Percentiles rank a stretch among this genome's conserved stretches.
Evolutionary conservation across 352 stramenopile species (phyloP).

Genomic region (Pythium brachiatum): DNA sequence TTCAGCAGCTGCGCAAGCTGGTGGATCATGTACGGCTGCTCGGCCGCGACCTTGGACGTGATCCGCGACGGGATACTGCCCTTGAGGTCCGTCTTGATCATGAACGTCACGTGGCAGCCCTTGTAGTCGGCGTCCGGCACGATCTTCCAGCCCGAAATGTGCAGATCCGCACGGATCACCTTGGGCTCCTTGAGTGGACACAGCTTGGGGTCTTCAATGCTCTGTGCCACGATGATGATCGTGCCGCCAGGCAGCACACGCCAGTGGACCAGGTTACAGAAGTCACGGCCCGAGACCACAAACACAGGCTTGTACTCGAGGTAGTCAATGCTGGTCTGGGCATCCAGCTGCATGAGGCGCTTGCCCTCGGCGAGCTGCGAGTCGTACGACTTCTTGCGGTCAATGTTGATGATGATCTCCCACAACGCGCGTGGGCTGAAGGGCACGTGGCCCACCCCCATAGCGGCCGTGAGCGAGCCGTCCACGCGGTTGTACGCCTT

Average conservation of each 20-base stretch:
- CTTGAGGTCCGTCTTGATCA: slow-evolving; percentile 74
- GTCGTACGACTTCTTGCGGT: slow-evolving; percentile 54
- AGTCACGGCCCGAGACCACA: slow-evolving; percentile 68
- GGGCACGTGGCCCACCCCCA: slow-evolving; percentile 48
- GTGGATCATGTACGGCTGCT: slow-evolving; percentile 65
- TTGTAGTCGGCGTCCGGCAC: slow-evolving; percentile 58
- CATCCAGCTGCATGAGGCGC: slow-evolving; percentile 42
- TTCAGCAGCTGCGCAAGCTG: slow-evolving; percentile 56
- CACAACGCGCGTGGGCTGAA: slow-evolving; percentile 54
- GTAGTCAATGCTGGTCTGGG: slow-evolving; percentile 66
- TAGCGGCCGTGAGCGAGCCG: slow-evolving; percentile 58
- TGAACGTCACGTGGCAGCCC: slow-evolving; percentile 55
- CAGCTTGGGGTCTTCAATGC: slow-evolving; percentile 51
- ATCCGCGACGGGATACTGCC: slow-evolving; percentile 66
- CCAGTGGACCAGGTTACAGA: slow-evolving; percentile 71
- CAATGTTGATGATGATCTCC: slow-evolving; percentile 48
- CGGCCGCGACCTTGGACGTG: slow-evolving; percentile 52
- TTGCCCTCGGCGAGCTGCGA: slow-evolving; percentile 46
- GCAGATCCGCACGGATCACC: slow-evolving; percentile 60
- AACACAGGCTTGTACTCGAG: slow-evolving; percentile 82
- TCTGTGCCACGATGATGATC: slow-evolving; percentile 68
- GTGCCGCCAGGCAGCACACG: slow-evolving; percentile 56
- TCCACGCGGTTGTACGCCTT: slow-evolving; percentile 69
- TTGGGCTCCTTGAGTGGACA: slow-evolving; percentile 70
- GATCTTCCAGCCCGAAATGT: slow-evolving; percentile 67